A percentile compares a stretch with the other conserved stretches of the same genome.
Evolutionary conservation across 2,329 filamentous ascomycete species (phyloP).

Genomic region (Myriangium duriaei): DNA sequence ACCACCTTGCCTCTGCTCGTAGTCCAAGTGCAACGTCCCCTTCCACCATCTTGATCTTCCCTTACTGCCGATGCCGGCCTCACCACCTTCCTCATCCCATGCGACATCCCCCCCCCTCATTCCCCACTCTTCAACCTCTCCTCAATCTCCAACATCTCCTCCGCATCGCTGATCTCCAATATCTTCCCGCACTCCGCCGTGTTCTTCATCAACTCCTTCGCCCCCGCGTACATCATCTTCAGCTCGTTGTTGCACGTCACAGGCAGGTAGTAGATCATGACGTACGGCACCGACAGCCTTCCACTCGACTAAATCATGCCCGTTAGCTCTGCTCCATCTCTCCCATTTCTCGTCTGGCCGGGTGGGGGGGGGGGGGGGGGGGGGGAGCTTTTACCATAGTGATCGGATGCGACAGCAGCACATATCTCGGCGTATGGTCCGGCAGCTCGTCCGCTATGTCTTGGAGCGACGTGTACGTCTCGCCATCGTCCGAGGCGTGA

Average conservation of each 20-base stretch:
- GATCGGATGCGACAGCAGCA: constrained; percentile 82
- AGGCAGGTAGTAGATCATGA: constrained; percentile 88
- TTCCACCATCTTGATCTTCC: too few relatives aligned
- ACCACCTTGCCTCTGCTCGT: too few relatives aligned
- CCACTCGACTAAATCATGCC: constrained; percentile 83
- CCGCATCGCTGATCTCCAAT: constrained; percentile 68
- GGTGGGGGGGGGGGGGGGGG: neutral
- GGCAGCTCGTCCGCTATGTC: constrained; percentile 81
- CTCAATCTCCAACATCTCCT: constrained; percentile 75
- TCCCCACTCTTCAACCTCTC: constrained; percentile 43
- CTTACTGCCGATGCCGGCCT: too few relatives aligned
- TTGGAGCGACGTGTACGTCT: constrained; percentile 69
- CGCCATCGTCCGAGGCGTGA: constrained; percentile 59
- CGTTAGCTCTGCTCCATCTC: too few relatives aligned
- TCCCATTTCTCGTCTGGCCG: neutral
- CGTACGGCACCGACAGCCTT: constrained; percentile 78
- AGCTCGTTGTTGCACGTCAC: constrained; percentile 77
- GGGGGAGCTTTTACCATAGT: constrained; percentile 51
- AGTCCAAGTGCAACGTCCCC: too few relatives aligned
- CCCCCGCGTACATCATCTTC: constrained; percentile 89
- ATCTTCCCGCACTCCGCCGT: constrained; percentile 82
- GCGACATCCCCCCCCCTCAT: too few relatives aligned
- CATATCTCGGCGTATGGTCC: constrained; percentile 79
- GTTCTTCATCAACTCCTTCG: constrained; percentile 90
- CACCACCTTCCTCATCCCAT: too few relatives aligned